These are phyloP conservation scores for Dioscorea cayenensis DNA, from an alignment of 116 monocot species.

Conservation along the genomic window DNA sequence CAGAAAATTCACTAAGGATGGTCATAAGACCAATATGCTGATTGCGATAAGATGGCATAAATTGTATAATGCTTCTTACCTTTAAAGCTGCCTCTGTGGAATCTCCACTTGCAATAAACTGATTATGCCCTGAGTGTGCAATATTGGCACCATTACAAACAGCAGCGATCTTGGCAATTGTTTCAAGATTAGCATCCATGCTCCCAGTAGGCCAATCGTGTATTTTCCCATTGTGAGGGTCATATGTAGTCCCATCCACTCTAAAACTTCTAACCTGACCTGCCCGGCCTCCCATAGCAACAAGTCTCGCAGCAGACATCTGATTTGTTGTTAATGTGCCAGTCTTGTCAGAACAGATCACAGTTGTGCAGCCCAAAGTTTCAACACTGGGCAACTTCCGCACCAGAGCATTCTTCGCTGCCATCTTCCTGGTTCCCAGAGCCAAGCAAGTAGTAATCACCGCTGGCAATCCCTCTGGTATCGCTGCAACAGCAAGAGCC, in stretches of 20 bases:
- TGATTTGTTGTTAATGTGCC: constrained; percentile 84
- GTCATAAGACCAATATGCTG: not conserved
- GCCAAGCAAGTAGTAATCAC: constrained; percentile 89
- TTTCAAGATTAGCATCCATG: constrained; percentile 85
- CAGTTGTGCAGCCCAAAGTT: constrained; percentile 91
- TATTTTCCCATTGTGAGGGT: constrained; percentile 83
- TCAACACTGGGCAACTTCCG: constrained; percentile 98
- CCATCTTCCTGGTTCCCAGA: constrained; percentile 91
- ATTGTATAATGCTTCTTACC: constrained; percentile 27
- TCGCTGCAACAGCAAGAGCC: constrained; percentile 95
- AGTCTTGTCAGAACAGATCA: constrained; percentile 86
- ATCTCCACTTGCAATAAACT: constrained; percentile 75
- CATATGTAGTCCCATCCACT: constrained; percentile 91
- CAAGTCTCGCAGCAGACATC: constrained; percentile 85
- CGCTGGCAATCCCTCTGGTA: constrained; percentile 80
- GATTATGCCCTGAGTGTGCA: constrained; percentile 26
- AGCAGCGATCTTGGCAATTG: constrained; percentile 81
- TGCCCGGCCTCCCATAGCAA: constrained; percentile 59
- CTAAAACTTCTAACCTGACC: constrained; percentile 57
- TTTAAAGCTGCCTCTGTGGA: constrained; percentile 98
- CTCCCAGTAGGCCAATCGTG: constrained; percentile 51
- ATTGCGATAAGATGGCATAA: not conserved
- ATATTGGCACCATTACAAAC: constrained; percentile 91
- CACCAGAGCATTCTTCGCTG: constrained; percentile 94
- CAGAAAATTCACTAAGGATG: not conserved